Evolutionary conservation across 2,329 filamentous ascomycete genomes (phyloP).

Genomic region (Achaetomium macrosporum): DNA sequence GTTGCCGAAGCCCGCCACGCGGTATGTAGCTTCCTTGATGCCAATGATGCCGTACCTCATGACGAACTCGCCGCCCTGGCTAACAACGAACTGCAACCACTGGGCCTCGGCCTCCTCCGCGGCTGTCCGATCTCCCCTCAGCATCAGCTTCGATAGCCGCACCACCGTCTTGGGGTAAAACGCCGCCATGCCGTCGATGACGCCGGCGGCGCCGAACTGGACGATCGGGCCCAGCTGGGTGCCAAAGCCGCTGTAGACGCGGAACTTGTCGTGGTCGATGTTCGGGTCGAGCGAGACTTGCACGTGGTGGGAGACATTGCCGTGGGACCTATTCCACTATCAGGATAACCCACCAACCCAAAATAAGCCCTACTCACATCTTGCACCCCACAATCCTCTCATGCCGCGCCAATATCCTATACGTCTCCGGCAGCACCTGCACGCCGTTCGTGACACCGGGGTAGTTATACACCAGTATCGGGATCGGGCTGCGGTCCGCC

Average conservation of each 20-base stretch:
- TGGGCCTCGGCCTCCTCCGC: slow-evolving; percentile 46
- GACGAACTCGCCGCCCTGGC: slow-evolving; percentile 56
- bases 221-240: slow-evolving; percentile 62
- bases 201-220: slow-evolving; percentile 56
- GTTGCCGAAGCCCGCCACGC: slow-evolving; percentile 52
- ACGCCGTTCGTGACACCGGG: slow-evolving; percentile 62
- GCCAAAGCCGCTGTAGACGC: slow-evolving; percentile 59
- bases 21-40: slow-evolving; percentile 56
- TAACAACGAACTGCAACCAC: slow-evolving; percentile 55
- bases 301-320: slow-evolving; percentile 57
- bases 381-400: slow-evolving; percentile 64
- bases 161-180: slow-evolving; percentile 60
- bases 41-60: slow-evolving; percentile 56
- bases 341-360: background rate
- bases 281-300: slow-evolving; percentile 55
- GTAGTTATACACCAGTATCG: slow-evolving; percentile 56
- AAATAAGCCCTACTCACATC: slow-evolving; percentile 33
- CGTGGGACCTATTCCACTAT: slow-evolving; percentile 42
- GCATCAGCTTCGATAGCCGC: slow-evolving; percentile 46
- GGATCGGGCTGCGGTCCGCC: slow-evolving; percentile 54
- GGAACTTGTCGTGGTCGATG: slow-evolving; percentile 57
- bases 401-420: slow-evolving; percentile 51
- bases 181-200: slow-evolving; percentile 60
- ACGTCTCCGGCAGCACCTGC: slow-evolving; percentile 52
- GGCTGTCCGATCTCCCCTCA: slow-evolving; percentile 16